Evolutionary conservation across 371 early-diverging fungal species (phyloP), one percentile per base, ranked within the genome.

Genomic region (Chytridium lagenaria): DNA sequence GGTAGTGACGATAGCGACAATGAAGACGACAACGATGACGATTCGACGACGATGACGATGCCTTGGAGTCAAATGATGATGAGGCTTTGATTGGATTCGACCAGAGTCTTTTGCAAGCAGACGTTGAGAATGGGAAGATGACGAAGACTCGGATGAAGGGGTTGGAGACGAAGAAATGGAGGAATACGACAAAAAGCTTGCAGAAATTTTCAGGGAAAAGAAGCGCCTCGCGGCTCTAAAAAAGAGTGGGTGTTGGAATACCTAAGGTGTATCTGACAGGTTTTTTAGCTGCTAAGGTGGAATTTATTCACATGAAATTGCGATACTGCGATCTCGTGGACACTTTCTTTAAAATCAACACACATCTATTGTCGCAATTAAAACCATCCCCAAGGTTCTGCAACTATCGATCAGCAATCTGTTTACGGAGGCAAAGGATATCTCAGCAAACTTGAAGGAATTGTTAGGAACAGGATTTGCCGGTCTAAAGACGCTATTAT

Each of bases 81-180:
- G n/a, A n/a, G n/a, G n/a, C n/a, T n/a, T n/a, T n/a, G n/a, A n/a
- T n/a, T n/a, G n/a, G n/a, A n/a, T n/a, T n/a, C n/a, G n/a, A n/a
- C n/a, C n/a, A n/a, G n/a, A n/a, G n/a, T n/a, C n/a, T n/a, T n/a
- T n/a, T n/a, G n/a, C n/a, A n/a, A n/a, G n/a, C n/a, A n/a, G n/a
- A n/a, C n/a, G n/a, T n/a, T n/a, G n/a, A n/a, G n/a, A n/a, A n/a
- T n/a, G n/a, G n/a, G n/a, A n/a, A n/a, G n/a, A n/a, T n/a, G n/a
- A n/a, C n/a, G n/a, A n/a, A n/a, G n/a, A 84, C 22, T 80, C 78
- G 38, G 84, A 83, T 81, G 76, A 81, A 81, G 69, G 69, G 52
- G 72, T 93, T 64, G 92, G 90, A 70, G 98, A 97, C 77, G 95
- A 95, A 68, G 90, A 94, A 65, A 97, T 97, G 98, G 90, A 84